Base-by-base conservation (phyloP, 2,329 filamentous ascomycete species). In the Plectosphaerella plurivora region DNA sequence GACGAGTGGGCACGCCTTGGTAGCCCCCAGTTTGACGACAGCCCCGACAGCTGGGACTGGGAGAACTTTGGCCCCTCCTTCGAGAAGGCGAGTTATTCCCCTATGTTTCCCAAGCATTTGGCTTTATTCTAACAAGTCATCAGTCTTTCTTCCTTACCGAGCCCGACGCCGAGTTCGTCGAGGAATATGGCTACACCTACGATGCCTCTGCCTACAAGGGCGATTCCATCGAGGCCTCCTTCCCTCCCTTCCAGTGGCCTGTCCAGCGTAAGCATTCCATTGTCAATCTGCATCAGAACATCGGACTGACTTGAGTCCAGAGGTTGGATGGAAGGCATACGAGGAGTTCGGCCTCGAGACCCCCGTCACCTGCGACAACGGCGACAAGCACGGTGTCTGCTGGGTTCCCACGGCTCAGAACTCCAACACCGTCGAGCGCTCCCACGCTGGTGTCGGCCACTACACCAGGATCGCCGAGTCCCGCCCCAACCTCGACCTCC, bases 1-100 rank as follows among this genome's bases (percentile, higher is more conserved):
- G 63, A 72, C 49, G 64, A 66, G 18, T 72, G 68, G 69, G 61
- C 60, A 33, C 56, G 55, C 1, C 58, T 68, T 16, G 65, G 63
- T 0, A 66, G 65, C 39, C 55, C 51, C 20, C 53, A 61, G 22
- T 55, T 60, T 18, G 56, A 59, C 25, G 50, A 54, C 20, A 53
- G 47, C 24, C 44, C 16, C 8, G 56, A 62, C 24, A 61, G 60
- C 4, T 72, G 70, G 70, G 61, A 66, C 45, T 72, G 69, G 66
- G 56, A 64, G 4, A 62, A 61, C 16, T 60, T 72, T 35, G 57
- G 67, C 5, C 67, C 68, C 5, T 67, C 63, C 51, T 71, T 70
- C 51, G 63, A 64, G 49, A 72, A 72, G 61, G 66, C 62, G 25
- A 56, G 54, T 39, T 16, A 15, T 37, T 2, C 11, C 41, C 24